Base-by-base conservation (phyloP, 352 stramenopile genomes). In the Pythium brachiatum region DNA sequence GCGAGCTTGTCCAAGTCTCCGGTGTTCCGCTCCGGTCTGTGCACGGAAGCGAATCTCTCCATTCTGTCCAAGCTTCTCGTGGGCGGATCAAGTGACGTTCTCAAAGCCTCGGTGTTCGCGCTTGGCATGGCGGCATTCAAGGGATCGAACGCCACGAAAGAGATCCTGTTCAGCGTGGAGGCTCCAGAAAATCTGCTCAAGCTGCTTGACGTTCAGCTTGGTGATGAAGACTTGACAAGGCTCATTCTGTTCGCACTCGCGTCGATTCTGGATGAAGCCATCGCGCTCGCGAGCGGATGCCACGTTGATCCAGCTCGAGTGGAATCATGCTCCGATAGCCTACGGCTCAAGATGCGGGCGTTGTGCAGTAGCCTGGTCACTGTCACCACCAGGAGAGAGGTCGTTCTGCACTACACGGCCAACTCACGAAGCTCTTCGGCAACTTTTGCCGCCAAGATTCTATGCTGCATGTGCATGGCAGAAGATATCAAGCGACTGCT, bases 21-120 rank as follows among this genome's bases (percentile, higher is more conserved):
- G 11, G 60, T 77, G 21, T 87, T 88, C n/a, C 75, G 81, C 31
- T 11, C 31, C 4, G 62, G 68, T 0, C 61, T 91, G 26, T 89
- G 78, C 27, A 78, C 65, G 0, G 70, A 86, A 57, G 39, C 54
- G n/a, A 88, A 86, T 48, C 58, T 90, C 1, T 80, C 73, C 1
- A 91, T 89, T 51, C 56, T 91, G 1, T 80, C 80, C 3, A 91
- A 89, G 57, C 59, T 91, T 29, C 62, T 91, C 3, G 72, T 88
- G 8, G 78, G 79, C 16, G 80, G 79, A 0, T 85, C 76, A 0
- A 57, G 53, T 7, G 78, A 85, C 3, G 80, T 89, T 3, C 62
- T 91, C 0, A 73, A 72, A 46, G 73, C 75, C 3, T 70, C 82
- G 2, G 60, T 77, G 2, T 89, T 79, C 55, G 78, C 79, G 4